Base-by-base conservation (phyloP, 495 filamentous ascomycete genomes). In the Ramalina intermedia region DNA sequence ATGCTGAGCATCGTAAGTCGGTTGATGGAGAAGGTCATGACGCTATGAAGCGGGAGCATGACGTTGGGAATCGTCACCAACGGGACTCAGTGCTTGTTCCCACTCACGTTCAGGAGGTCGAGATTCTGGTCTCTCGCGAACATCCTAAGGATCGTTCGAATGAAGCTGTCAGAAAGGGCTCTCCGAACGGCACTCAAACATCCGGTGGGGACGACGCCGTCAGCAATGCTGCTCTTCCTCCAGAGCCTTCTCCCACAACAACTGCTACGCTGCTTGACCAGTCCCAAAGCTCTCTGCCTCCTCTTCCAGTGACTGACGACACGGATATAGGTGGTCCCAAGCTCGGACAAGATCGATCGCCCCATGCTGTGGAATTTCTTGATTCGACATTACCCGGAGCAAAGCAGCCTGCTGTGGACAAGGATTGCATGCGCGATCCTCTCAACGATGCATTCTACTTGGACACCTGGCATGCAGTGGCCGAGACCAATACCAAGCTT, bases 401-500 rank as follows among this genome's bases (percentile, higher is more conserved):
- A 57, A 75, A 76, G 41, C 76, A 73, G 33, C 73, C 81, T 7
- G 65, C 71, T 27, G 66, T 87, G 16, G 73, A 77, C 46, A 71
- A 74, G 37, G 78, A 86, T 50, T 84, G 84, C 62, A 86, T 87
- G 76, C 68, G 63, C 14, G 91, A 98, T 61, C 91, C 93, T 0
- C 69, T 96, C 24, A 81, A 81, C 52, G 77, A 89, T 49, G 63
- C 69, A 2, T 96, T 96, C 66, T 90, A 82, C 58, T 75, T 87
- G 40, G 86, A 94, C 53, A 80, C 82, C 1, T 98, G 91, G 91
- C 79, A 80, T 52, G 67, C 76, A n/a, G 78, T 88, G 39, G 91
- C 91, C 6, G 81, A 84, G 43, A 96, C 96, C 65, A 98, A 98
- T 61, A 96, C 91, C 5, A 84, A 85, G 51, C 74, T 98, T 29